phyloP scores from a whole-genome alignment of 805 yeast species.

The Candida alai region DNA sequence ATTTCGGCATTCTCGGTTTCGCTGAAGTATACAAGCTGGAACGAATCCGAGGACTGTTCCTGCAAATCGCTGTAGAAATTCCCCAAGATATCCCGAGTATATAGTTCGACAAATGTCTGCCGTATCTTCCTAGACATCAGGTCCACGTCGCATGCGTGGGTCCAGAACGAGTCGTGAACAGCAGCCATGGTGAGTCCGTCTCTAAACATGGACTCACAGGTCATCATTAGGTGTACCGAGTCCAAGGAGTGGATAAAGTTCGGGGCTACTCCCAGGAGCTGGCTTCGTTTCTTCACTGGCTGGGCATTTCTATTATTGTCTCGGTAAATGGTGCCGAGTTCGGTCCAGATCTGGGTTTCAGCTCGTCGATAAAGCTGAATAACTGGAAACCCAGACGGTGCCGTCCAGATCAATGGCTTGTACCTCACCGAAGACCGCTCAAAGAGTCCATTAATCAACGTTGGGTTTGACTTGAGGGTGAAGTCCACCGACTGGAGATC shows the following conservation, averaged over 20 bases:
- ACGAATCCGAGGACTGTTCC: slow-evolving; percentile 18
- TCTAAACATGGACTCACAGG: slow-evolving; percentile 22
- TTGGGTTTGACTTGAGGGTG: slow-evolving; percentile 1
- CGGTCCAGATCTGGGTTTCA: too few species aligned
- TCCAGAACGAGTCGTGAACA: slow-evolving; percentile 45
- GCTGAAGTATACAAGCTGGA: slow-evolving; percentile 33
- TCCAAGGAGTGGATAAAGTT: slow-evolving; percentile 43
- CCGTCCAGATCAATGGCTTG: slow-evolving; percentile 40
- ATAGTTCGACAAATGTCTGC: slow-evolving; percentile 33
- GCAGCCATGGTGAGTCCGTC: slow-evolving; percentile 28
- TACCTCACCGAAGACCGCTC: slow-evolving; percentile 15
- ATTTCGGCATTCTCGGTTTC: slow-evolving; percentile 13
- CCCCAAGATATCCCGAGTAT: slow-evolving; percentile 23
- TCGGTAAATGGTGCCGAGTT: too few species aligned
- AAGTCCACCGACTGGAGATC: slow-evolving; percentile 14
- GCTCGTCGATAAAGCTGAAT: slow-evolving; percentile 36
- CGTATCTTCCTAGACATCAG: slow-evolving; percentile 24
- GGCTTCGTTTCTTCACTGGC: slow-evolving; percentile 27
- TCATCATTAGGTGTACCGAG: slow-evolving; percentile 36
- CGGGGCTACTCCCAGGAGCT: slow-evolving; percentile 38
- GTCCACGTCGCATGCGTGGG: slow-evolving; percentile 30
- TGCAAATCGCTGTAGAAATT: slow-evolving; percentile 24
- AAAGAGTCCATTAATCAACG: neutral
- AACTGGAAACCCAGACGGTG: slow-evolving; percentile 39
- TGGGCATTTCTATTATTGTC: too few species aligned